Evolutionary conservation across 768 basidiomycete species (phyloP).

Genomic region (Trametes cinnabarina): DNA sequence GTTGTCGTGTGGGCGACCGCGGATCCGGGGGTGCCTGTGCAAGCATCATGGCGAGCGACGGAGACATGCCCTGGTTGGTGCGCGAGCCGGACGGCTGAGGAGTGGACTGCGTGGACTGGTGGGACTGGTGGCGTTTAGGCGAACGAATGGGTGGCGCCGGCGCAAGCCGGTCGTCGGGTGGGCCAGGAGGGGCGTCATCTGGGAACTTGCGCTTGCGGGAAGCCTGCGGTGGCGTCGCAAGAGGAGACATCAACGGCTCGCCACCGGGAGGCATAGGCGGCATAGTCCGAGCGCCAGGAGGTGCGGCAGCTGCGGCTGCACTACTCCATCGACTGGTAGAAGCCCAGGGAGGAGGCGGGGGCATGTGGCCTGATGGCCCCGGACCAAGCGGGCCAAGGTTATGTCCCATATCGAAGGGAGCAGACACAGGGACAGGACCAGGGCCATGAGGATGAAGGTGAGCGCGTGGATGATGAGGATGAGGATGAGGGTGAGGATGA

Average conservation of each 20-base stretch:
- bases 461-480: slow-evolving; percentile 40
- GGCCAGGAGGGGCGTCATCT: slow-evolving; percentile 24
- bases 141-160: slow-evolving; percentile 19
- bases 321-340: slow-evolving; percentile 31
- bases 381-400: slow-evolving; percentile 5
- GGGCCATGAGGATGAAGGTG: slow-evolving; percentile 36
- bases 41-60: slow-evolving; percentile 62
- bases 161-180: slow-evolving; percentile 19
- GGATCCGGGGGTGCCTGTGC: slow-evolving; percentile 40
- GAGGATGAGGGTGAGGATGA: slow-evolving; percentile 37
- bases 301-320: slow-evolving; percentile 29
- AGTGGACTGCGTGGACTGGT: slow-evolving; percentile 23
- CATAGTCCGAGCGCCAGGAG: slow-evolving; percentile 24
- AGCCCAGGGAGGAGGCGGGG: slow-evolving; percentile 39
- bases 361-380: slow-evolving; percentile 22
- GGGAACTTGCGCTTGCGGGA: slow-evolving; percentile 36
- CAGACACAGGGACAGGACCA: slow-evolving; percentile 33
- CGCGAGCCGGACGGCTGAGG: slow-evolving; percentile 26
- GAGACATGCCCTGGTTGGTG: slow-evolving; percentile 44
- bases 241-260: slow-evolving; percentile 12
- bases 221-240: slow-evolving; percentile 10
- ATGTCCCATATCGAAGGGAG: slow-evolving; percentile 9
- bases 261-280: slow-evolving; percentile 4
- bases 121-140: slow-evolving; percentile 27
- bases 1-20: slow-evolving; percentile 25